These are phyloP conservation scores for Komagataella pastoris DNA, from an alignment of 805 yeast genomes.

Conservation along the genomic window DNA sequence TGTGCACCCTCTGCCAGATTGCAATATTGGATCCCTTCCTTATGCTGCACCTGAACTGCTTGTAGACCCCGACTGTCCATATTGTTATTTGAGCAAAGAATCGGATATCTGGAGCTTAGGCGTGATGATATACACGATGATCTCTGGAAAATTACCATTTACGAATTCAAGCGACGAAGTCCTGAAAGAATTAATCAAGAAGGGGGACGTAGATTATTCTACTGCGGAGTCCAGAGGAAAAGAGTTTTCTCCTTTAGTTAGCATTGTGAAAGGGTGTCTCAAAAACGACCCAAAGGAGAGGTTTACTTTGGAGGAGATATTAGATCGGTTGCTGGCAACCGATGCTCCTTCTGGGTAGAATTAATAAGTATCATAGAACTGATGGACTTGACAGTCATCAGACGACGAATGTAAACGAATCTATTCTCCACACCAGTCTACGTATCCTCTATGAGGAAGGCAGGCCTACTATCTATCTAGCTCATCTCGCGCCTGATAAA, in stretches of 20 bases:
- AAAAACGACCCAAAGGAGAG: background rate
- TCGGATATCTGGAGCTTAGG: slow-evolving; percentile 93
- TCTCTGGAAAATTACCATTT: slow-evolving; percentile 68
- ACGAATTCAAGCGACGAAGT: slow-evolving; percentile 13
- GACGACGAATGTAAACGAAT: background rate
- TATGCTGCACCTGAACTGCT: slow-evolving; percentile 86
- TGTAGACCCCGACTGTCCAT: slow-evolving; percentile 34
- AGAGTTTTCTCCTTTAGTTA: background rate
- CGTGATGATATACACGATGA: slow-evolving; percentile 58
- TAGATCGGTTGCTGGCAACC: background rate
- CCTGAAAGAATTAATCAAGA: background rate
- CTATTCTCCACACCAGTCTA: background rate
- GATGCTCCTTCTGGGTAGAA: background rate
- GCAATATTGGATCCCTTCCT: slow-evolving; percentile 80
- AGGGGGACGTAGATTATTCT: background rate
- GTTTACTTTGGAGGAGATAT: background rate
- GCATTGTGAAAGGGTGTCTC: background rate
- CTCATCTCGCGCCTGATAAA: background rate
- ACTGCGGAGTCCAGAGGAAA: background rate
- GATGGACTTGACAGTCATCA: background rate
- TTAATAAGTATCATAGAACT: background rate
- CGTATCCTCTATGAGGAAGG: too few relatives aligned
- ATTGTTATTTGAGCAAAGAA: slow-evolving; percentile 33
- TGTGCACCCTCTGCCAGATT: slow-evolving; percentile 29
- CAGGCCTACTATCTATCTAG: too few relatives aligned